phyloP scores from a whole-genome alignment of 2,329 filamentous ascomycete genomes.

The Penicillium sp. region DNA sequence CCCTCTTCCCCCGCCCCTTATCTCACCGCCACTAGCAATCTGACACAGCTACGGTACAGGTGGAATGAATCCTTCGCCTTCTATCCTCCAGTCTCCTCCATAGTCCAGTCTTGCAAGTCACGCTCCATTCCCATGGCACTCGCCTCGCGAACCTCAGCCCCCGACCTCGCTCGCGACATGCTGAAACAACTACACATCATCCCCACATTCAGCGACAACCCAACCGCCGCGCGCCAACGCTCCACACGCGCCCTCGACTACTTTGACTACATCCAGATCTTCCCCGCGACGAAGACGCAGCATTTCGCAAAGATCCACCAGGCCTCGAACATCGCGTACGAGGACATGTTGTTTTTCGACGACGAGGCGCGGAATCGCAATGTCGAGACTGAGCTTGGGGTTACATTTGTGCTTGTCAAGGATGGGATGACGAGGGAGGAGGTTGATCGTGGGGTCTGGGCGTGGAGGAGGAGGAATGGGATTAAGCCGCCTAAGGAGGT shows the following conservation, averaged over 20 bases:
- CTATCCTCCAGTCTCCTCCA: conserved; percentile 70
- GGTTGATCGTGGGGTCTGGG: conserved; percentile 76
- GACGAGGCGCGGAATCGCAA: conserved; percentile 87
- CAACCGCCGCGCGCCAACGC: conserved; percentile 46
- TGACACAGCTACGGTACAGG: conserved; percentile 30
- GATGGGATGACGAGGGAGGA: conserved; percentile 79
- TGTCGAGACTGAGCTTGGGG: conserved; percentile 73
- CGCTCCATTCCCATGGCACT: conserved; percentile 67
- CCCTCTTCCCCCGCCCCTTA: not conserved
- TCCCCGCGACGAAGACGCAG: conserved; percentile 78
- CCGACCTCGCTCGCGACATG: conserved; percentile 79
- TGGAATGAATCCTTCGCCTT: conserved; percentile 72
- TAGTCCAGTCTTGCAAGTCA: conserved; percentile 66
- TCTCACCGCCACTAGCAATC: conserved; percentile 10
- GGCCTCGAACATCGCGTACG: conserved; percentile 71
- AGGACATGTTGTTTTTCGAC: conserved; percentile 95
- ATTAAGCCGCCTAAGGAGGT: conserved; percentile 37
- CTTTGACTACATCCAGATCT: conserved; percentile 65
- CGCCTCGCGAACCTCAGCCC: conserved; percentile 80
- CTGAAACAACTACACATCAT: conserved; percentile 73
- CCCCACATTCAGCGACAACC: conserved; percentile 47
- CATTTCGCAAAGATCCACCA: conserved; percentile 79
- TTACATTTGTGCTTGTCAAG: conserved; percentile 81
- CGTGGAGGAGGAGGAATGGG: conserved; percentile 78
- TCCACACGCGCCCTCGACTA: conserved; percentile 56